Evolutionary conservation across 768 basidiomycete genomes (phyloP).

Genomic region (Dentipellis fragilis): DNA sequence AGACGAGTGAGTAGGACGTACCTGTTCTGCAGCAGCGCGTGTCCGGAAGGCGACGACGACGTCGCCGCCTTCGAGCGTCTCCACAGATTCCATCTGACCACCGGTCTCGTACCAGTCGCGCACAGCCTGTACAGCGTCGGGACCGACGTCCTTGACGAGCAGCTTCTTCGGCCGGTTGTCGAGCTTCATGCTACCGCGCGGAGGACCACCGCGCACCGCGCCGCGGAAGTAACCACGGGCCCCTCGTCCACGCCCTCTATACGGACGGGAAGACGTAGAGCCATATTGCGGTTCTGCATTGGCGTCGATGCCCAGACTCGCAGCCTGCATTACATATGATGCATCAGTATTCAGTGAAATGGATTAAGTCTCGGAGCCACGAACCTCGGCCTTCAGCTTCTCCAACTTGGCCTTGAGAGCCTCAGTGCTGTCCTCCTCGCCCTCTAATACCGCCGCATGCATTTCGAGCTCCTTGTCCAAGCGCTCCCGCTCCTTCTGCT

Average conservation of each 20-base stretch:
- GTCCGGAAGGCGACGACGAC: constrained; percentile 62
- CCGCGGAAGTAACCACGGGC: constrained; percentile 49
- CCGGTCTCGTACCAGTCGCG: constrained; percentile 79
- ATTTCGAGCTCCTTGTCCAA: constrained; percentile 81
- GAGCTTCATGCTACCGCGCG: constrained; percentile 73
- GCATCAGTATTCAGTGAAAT: neutral
- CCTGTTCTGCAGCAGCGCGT: constrained; percentile 70
- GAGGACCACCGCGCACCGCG: constrained; percentile 53
- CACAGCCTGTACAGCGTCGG: constrained; percentile 46
- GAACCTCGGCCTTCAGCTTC: constrained; percentile 70
- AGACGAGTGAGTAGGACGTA: constrained; percentile 21
- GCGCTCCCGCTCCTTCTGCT: constrained; percentile 50
- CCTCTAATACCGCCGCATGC: constrained; percentile 36
- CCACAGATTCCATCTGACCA: constrained; percentile 62
- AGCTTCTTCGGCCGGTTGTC: constrained; percentile 84
- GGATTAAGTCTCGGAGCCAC: constrained; percentile 13
- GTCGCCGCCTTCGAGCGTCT: constrained; percentile 43
- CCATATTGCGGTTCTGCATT: constrained; percentile 27
- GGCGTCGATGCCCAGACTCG: constrained; percentile 51
- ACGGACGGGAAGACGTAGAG: constrained; percentile 27
- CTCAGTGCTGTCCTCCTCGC: constrained; percentile 49
- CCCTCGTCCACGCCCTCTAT: constrained; percentile 62
- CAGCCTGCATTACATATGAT: constrained; percentile 37
- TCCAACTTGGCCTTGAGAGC: constrained; percentile 67
- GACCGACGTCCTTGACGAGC: constrained; percentile 57